Evolutionary conservation across 192 early-diverging fungal species (phyloP), one percentile per base, ranked within the genome.

Genomic region (Pilaira anomala): DNA sequence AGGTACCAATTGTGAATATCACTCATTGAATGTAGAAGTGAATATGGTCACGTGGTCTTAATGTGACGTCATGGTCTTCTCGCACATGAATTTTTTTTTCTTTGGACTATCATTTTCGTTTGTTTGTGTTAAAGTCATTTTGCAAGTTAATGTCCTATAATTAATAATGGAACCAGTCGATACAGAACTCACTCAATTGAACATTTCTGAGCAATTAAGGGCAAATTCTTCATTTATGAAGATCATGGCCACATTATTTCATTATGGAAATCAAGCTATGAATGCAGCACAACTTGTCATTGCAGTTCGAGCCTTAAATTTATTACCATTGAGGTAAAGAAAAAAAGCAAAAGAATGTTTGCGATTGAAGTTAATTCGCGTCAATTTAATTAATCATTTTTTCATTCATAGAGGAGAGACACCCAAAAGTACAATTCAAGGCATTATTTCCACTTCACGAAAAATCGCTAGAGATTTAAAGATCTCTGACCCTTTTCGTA

Each of bases 401-500:
- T 19, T 19, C 5, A 16, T 46, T 46, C 16, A 28, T 45, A 80
- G 79, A 64, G 79, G 79, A 33, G 68, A 76, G 28, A 80, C 79
- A 14, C 79, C 79, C 25, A 69, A 68, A 63, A 65, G 76, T 49
- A 78, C 79, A 21, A 67, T 80, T 19, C 79, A 80, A 65, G 79
- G 79, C 21, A 76, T 69, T 12, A 80, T 80, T 44, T 78, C 76
- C 24, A 80, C 76, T 6, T 64, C 74, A 3, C 61, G 74, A 16
- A 71, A 72, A 42, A 60, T 60, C 2, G 76, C 79, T 1, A 58
- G 65, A 36, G 54, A 68, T 46, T 36, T 74, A 13, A 60, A 68
- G 18, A 16, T 46, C 14, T 46, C 68, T n/a, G 70, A 76, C 28
- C 79, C 79, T 6, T 76, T 76, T 48, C 48, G 48, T 50, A 78